Conservation (phyloP, 495 filamentous ascomycete genomes). For the Oleoguttula mirabilis region DNA sequence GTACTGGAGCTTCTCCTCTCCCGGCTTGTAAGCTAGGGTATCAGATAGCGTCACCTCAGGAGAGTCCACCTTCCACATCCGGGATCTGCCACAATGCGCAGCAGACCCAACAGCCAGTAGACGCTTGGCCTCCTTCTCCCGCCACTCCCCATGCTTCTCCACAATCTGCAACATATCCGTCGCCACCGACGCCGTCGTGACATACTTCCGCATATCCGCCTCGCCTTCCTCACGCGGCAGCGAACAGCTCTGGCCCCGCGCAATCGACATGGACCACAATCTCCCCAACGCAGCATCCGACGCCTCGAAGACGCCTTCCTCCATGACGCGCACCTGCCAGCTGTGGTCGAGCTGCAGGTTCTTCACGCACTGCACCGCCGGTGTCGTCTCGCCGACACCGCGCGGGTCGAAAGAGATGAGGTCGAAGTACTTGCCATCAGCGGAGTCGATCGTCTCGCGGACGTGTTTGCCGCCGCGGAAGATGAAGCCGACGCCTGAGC, state of each 20-base stretch:
- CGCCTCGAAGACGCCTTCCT: conserved; percentile 26
- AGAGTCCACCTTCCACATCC: too few species aligned
- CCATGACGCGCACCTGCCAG: conserved; percentile 24
- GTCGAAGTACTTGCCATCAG: conserved; percentile 36
- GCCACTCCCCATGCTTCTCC: conserved; percentile 34
- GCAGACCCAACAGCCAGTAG: too few species aligned
- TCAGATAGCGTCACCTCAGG: background rate
- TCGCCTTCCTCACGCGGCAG: conserved; percentile 13
- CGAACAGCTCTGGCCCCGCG: conserved; percentile 26
- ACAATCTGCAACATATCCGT: conserved; percentile 21
- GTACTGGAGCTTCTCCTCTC: conserved; percentile 23
- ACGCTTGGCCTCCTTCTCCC: conserved; percentile 22
- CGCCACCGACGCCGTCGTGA: conserved; percentile 18
- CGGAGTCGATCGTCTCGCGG: conserved; percentile 20
- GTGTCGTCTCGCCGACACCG: conserved; percentile 29
- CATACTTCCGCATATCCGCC: conserved; percentile 29
- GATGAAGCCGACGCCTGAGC: conserved; percentile 29
- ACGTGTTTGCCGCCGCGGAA: conserved; percentile 16
- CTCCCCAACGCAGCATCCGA: conserved; percentile 30
- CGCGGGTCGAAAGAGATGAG: conserved; percentile 44
- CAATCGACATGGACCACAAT: conserved; percentile 28
- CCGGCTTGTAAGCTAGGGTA: conserved; percentile 4
- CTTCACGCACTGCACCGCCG: conserved; percentile 36
- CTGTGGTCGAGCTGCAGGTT: conserved; percentile 9
- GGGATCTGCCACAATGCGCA: too few species aligned